A percentile compares a stretch with the other conserved stretches of the same genome.
Evolutionary conservation across 495 filamentous ascomycete species (phyloP).

Genomic region (Trichoderma erinaceum): DNA sequence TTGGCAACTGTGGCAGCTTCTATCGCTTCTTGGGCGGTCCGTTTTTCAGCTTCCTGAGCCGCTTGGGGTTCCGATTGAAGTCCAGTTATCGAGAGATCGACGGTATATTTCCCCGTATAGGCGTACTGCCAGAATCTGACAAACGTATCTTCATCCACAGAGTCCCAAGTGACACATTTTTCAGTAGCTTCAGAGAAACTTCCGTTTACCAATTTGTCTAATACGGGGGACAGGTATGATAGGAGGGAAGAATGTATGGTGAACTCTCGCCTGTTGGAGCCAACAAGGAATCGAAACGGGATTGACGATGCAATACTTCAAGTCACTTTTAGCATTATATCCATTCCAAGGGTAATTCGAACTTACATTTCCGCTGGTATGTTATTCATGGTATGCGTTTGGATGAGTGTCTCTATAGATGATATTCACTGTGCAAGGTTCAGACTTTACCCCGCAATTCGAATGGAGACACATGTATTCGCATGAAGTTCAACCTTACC

Average conservation of each 20-base stretch:
- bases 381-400: neutral
- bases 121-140: conserved; percentile 21
- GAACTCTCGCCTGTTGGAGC: conserved; percentile 16
- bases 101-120: conserved; percentile 22
- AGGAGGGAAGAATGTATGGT: conserved; percentile 20
- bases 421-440: neutral
- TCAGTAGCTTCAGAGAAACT: conserved; percentile 22
- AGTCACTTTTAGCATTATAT: conserved; percentile 10
- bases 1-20: no score
- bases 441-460: neutral
- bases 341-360: neutral
- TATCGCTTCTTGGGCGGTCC: no score
- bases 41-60: neutral
- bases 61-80: neutral
- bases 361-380: neutral
- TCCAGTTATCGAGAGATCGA: neutral
- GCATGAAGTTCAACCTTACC: no score
- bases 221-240: conserved; percentile 20
- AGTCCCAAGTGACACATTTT: conserved; percentile 6
- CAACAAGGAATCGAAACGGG: conserved; percentile 19
- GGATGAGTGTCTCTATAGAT: neutral
- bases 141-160: conserved; percentile 23
- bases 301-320: conserved; percentile 18
- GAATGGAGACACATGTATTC: neutral
- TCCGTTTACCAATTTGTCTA: conserved; percentile 21